Evolutionary conservation across 345 rosid genomes (phyloP).

Genomic region (Eucalyptus coolabah): DNA sequence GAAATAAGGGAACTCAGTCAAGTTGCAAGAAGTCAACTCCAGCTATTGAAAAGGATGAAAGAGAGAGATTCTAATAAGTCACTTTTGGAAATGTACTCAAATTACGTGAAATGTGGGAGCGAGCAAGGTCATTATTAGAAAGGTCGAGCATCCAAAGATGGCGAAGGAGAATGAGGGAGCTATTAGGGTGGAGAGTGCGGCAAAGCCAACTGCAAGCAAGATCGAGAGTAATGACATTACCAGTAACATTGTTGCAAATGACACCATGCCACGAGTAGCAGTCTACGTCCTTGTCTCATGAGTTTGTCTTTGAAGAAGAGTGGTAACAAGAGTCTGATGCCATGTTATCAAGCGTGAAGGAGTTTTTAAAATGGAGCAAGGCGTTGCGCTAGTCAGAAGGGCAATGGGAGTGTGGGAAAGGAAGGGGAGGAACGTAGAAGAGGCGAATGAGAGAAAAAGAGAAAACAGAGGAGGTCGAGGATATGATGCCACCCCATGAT

Average conservation of each 20-base stretch:
- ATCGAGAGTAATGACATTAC: too few species aligned
- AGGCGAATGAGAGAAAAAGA: too few species aligned
- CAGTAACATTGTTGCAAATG: too few species aligned
- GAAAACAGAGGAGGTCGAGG: neutral
- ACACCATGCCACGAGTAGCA: too few species aligned
- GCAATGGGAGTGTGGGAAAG: neutral
- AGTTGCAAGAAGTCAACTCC: neutral
- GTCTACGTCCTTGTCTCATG: too few species aligned
- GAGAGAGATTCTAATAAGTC: neutral
- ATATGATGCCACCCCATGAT: neutral
- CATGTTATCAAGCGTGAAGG: neutral
- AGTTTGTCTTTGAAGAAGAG: neutral
- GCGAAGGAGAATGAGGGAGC: neutral
- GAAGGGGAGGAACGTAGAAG: neutral
- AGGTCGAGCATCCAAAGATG: neutral
- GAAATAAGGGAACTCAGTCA: too few species aligned
- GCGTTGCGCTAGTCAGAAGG: neutral
- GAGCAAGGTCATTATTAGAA: neutral
- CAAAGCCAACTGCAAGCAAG: too few species aligned
- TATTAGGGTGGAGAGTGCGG: neutral
- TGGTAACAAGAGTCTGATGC: neutral
- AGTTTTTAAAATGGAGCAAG: neutral
- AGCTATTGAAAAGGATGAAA: neutral
- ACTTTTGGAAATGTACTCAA: neutral
- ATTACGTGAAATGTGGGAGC: neutral